These are phyloP conservation scores for Exophiala sp. DNA, from an alignment of 2,329 filamentous ascomycete species.

Conservation along the genomic window DNA sequence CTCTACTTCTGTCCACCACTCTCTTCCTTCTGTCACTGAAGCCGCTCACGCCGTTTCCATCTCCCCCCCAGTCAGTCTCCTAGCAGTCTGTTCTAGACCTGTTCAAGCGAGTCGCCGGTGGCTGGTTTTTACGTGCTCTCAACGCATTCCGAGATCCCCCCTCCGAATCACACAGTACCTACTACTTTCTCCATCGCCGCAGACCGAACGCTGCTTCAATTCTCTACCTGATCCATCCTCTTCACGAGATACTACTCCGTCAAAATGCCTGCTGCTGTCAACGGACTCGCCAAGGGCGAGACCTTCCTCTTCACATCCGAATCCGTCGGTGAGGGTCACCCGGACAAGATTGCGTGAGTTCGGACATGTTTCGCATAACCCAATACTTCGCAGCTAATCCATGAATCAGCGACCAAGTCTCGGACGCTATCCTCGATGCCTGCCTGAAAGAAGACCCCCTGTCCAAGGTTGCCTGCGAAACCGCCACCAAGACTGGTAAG, in stretches of 20 bases:
- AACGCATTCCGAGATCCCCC: background rate
- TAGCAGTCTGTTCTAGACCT: too few relatives aligned
- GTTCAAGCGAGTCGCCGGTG: too few relatives aligned
- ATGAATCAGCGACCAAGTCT: slow-evolving; percentile 73
- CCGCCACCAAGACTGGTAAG: slow-evolving; percentile 94
- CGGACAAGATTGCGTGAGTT: slow-evolving; percentile 81
- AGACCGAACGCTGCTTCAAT: background rate
- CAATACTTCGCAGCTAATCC: slow-evolving; percentile 6
- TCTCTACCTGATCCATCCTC: background rate
- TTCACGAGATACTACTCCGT: background rate
- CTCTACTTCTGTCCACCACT: slow-evolving; percentile 18
- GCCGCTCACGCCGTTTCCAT: too few relatives aligned
- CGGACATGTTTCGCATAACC: slow-evolving; percentile 9
- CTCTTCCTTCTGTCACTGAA: slow-evolving; percentile 2
- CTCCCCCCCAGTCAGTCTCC: too few relatives aligned
- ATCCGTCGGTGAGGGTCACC: slow-evolving; percentile 84
- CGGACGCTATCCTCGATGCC: slow-evolving; percentile 96
- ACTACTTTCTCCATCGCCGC: background rate
- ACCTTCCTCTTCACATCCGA: slow-evolving; percentile 88
- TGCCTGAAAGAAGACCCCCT: slow-evolving; percentile 90
- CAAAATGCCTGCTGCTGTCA: slow-evolving; percentile 24
- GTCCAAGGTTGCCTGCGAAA: slow-evolving; percentile 99
- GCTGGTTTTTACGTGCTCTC: background rate
- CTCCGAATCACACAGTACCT: background rate
- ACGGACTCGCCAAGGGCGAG: slow-evolving; percentile 47